Evolutionary conservation across 2,329 filamentous ascomycete species (phyloP).

Genomic region (Eutypella sp.): DNA sequence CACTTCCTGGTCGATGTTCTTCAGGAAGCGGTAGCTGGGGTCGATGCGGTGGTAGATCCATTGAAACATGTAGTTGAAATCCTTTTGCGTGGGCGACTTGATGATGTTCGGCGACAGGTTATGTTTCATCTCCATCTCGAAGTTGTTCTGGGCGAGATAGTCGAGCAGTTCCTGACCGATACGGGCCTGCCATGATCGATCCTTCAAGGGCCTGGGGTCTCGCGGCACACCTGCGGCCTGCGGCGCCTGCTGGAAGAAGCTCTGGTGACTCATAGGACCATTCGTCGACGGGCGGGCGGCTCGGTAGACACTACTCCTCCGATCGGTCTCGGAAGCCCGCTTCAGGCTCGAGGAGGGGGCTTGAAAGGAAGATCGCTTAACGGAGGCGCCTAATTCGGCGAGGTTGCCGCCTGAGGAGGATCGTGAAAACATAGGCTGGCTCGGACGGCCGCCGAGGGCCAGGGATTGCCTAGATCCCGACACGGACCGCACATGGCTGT

Average conservation of each 20-base stretch:
- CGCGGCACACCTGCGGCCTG: slow-evolving; percentile 75
- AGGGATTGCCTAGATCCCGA: slow-evolving; percentile 84
- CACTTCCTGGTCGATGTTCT: slow-evolving; percentile 92
- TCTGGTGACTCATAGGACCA: slow-evolving; percentile 72
- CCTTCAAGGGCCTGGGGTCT: slow-evolving; percentile 81
- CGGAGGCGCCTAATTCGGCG: slow-evolving; percentile 73
- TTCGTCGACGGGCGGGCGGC: slow-evolving; percentile 57
- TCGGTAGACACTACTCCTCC: slow-evolving; percentile 80
- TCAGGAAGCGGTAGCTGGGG: slow-evolving; percentile 86
- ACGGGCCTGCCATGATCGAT: slow-evolving; percentile 71
- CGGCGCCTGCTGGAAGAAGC: slow-evolving; percentile 88
- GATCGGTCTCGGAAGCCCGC: slow-evolving; percentile 42
- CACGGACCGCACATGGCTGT: slow-evolving; percentile 73
- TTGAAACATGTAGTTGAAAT: slow-evolving; percentile 97
- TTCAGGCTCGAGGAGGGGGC: slow-evolving; percentile 61
- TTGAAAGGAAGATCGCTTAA: slow-evolving; percentile 76
- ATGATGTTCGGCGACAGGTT: slow-evolving; percentile 85
- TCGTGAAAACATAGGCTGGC: slow-evolving; percentile 81
- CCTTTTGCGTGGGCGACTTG: slow-evolving; percentile 93
- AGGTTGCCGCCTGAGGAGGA: slow-evolving; percentile 79
- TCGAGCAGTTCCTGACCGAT: slow-evolving; percentile 89
- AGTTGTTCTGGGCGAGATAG: slow-evolving; percentile 88
- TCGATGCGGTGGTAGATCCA: slow-evolving; percentile 97
- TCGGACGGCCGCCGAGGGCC: slow-evolving; percentile 72
- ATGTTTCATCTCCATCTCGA: slow-evolving; percentile 97